These are phyloP conservation scores for Primulina huaijiensis DNA, from an alignment of 257 asterid genomes.

Conservation along the genomic window DNA sequence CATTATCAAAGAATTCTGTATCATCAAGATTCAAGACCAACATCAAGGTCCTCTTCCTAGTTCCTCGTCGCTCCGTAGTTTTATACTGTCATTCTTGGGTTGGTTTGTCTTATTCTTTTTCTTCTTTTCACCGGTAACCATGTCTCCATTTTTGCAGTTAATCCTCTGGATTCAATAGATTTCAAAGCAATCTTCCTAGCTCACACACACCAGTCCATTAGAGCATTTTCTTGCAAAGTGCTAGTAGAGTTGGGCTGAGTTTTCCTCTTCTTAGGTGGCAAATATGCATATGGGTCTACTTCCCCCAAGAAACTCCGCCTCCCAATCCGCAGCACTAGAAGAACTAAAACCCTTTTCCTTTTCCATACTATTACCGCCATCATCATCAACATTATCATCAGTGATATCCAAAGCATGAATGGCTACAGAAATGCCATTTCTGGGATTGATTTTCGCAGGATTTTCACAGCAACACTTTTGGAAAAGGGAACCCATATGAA, in stretches of 20 bases:
- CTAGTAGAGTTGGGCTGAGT: slow-evolving; percentile 37
- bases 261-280: slow-evolving; percentile 45
- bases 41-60: slow-evolving; percentile 43
- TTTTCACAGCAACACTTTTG: slow-evolving; percentile 38
- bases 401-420: slow-evolving; percentile 24
- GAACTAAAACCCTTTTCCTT: slow-evolving; percentile 21
- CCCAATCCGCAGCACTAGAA: slow-evolving; percentile 47
- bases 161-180: slow-evolving; percentile 84
- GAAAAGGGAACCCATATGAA: slow-evolving; percentile 31
- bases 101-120: slow-evolving; percentile 45
- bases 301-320: slow-evolving; percentile 75
- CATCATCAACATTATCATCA: slow-evolving; percentile 18
- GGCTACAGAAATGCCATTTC: slow-evolving; percentile 25
- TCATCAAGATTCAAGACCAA: slow-evolving; percentile 32
- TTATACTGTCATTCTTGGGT: slow-evolving; percentile 31
- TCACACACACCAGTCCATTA: slow-evolving; percentile 91
- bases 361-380: slow-evolving; percentile 14
- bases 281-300: slow-evolving; percentile 25
- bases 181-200: slow-evolving; percentile 87
- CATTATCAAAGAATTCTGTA: slow-evolving; percentile 31
- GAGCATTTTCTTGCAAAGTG: slow-evolving; percentile 23
- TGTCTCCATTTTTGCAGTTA: slow-evolving; percentile 50
- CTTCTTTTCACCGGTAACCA: slow-evolving; percentile 47
- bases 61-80: slow-evolving; percentile 18
- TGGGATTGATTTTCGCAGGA: slow-evolving; percentile 16